A percentile compares a stretch with the other conserved stretches of the same genome.
These are phyloP conservation scores for Stephanodiscus triporus DNA, from an alignment of 108 stramenopile species.

Conservation along the genomic window DNA sequence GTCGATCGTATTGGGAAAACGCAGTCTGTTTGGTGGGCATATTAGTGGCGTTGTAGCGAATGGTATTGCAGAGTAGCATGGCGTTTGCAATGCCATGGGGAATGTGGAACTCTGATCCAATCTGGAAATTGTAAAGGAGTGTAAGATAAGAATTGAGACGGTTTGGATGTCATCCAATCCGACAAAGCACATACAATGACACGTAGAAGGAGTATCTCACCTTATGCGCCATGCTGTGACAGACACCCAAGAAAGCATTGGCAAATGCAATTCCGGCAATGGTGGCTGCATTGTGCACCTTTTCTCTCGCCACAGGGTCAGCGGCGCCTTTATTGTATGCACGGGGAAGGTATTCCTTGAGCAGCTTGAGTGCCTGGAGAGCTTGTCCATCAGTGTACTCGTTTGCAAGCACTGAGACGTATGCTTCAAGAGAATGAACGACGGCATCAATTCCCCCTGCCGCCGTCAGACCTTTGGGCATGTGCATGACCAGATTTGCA, in stretches of 20 bases:
- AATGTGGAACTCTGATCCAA: background rate
- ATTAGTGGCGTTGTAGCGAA: conserved; percentile 39
- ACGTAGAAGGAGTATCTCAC: conserved; percentile 44
- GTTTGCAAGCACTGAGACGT: conserved; percentile 43
- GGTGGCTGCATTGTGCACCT: conserved; percentile 39
- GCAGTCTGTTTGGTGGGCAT: conserved; percentile 37
- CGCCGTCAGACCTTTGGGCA: conserved; percentile 39
- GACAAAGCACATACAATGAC: no score
- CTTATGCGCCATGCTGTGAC: conserved; percentile 50
- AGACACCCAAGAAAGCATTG: conserved; percentile 50
- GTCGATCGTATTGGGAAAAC: conserved; percentile 39
- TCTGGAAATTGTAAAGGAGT: background rate
- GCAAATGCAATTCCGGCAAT: conserved; percentile 49
- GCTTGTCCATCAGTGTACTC: conserved; percentile 46
- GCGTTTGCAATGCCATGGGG: background rate
- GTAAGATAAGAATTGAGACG: no score
- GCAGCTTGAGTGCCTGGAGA: conserved; percentile 43
- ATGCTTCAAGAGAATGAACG: conserved; percentile 49
- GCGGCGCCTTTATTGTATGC: conserved; percentile 36
- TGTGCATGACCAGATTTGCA: conserved; percentile 23
- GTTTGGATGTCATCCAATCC: no score
- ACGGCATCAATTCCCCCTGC: conserved; percentile 42
- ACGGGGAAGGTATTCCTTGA: conserved; percentile 29
- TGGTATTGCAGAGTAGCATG: conserved; percentile 25
- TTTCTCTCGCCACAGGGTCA: conserved; percentile 14